These are phyloP conservation scores for Colletotrichum gigasporum DNA, from an alignment of 2,329 filamentous ascomycete genomes.

Conservation along the genomic window DNA sequence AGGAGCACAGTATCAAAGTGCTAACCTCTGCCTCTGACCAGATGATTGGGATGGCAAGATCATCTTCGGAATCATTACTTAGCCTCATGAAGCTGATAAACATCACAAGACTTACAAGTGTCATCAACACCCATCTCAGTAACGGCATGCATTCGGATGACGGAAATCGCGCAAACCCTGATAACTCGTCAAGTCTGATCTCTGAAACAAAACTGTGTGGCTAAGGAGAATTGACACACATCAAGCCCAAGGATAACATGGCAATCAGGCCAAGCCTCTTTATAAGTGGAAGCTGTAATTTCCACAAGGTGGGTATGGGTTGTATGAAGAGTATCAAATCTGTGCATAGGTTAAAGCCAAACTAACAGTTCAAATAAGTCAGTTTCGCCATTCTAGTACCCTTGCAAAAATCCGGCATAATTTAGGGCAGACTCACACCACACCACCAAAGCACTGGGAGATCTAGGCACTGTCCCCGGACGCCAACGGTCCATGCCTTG, in stretches of 20 bases:
- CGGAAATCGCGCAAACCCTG: constrained; percentile 35
- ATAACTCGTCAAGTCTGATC: background rate
- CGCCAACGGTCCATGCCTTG: constrained; percentile 38
- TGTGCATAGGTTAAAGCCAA: constrained; percentile 44
- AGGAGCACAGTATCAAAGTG: constrained; percentile 41
- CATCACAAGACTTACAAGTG: constrained; percentile 32
- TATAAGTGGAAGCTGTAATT: constrained; percentile 41
- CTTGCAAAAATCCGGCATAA: too few relatives aligned
- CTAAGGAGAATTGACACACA: constrained; percentile 15
- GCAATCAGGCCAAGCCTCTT: constrained; percentile 37
- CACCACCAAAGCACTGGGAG: constrained; percentile 43
- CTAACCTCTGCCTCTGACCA: constrained; percentile 42
- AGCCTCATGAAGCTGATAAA: background rate
- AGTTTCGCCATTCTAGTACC: too few relatives aligned
- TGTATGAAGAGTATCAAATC: constrained; percentile 48
- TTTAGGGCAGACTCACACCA: constrained; percentile 40
- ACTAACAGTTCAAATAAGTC: constrained; percentile 16
- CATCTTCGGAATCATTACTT: constrained; percentile 26
- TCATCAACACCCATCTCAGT: constrained; percentile 35
- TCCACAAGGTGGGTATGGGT: constrained; percentile 46
- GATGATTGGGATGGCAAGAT: constrained; percentile 38
- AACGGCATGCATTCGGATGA: constrained; percentile 37
- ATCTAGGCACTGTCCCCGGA: constrained; percentile 38
- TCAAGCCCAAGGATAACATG: constrained; percentile 38
- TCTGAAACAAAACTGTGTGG: background rate